Percentiles rank a stretch among this genome's conserved stretches.
Evolutionary conservation across 257 asterid species (phyloP).

Genomic region (Fraxinus pennsylvanica): DNA sequence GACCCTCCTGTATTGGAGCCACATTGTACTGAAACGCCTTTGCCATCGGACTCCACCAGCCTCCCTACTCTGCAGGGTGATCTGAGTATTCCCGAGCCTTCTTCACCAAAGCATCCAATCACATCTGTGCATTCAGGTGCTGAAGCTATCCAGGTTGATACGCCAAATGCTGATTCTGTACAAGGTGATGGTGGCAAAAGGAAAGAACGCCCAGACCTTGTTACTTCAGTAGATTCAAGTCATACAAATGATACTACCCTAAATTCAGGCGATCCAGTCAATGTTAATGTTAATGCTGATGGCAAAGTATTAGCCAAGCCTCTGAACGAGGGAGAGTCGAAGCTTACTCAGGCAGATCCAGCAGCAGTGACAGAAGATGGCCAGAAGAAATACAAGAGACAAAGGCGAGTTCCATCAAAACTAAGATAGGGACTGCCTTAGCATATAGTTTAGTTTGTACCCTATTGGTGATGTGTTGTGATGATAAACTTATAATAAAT

Average conservation of each 20-base stretch:
- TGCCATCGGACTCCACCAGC: slow-evolving; percentile 7
- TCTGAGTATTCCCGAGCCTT: slow-evolving; percentile 4
- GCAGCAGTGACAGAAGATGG: slow-evolving; percentile 37
- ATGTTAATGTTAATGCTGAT: slow-evolving; percentile 21
- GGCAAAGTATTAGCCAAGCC: slow-evolving; percentile 26
- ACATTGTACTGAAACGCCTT: slow-evolving; percentile 20
- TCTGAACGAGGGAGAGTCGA: slow-evolving; percentile 29
- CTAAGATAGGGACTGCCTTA: neutral
- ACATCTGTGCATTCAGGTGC: slow-evolving; percentile 21
- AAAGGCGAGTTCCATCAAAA: slow-evolving; percentile 30
- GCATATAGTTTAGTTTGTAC: neutral
- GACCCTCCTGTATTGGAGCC: slow-evolving; percentile 20
- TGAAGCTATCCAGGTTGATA: slow-evolving; percentile 25
- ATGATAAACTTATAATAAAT: neutral
- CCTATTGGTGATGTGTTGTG: neutral
- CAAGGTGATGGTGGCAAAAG: slow-evolving; percentile 35
- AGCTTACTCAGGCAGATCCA: slow-evolving; percentile 15
- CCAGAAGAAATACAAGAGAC: slow-evolving; percentile 50
- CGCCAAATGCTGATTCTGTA: slow-evolving; percentile 9
- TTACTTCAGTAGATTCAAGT: slow-evolving; percentile 10
- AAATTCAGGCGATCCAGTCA: slow-evolving; percentile 26
- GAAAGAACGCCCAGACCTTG: slow-evolving; percentile 32
- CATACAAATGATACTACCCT: slow-evolving; percentile 13
- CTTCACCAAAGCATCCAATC: slow-evolving; percentile 30
- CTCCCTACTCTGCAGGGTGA: slow-evolving; percentile 29